Evolutionary conservation across 1,284 basidiomycete species (phyloP).

Genomic region (Leccinum ponderosum): DNA sequence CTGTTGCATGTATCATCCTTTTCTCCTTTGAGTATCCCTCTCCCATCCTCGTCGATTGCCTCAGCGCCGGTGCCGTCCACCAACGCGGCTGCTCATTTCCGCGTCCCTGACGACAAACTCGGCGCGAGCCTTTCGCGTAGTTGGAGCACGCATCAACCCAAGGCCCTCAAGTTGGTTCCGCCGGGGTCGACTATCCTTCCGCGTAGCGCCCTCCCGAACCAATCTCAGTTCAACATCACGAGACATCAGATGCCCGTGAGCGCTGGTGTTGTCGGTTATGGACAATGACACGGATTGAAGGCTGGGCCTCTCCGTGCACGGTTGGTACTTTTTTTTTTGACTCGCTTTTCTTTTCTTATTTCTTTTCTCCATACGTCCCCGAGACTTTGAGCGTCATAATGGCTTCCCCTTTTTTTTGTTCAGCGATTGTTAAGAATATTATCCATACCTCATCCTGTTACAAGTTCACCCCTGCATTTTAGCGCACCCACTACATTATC

Average conservation of each 20-base stretch:
- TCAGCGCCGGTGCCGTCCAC: constrained; percentile 15
- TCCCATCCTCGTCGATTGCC: constrained; percentile 61
- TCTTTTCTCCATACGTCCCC: neutral
- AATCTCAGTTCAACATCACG: constrained; percentile 47
- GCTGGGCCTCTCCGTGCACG: constrained; percentile 30
- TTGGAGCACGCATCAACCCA: constrained; percentile 52
- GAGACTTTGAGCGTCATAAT: constrained; percentile 3
- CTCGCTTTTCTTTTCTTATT: neutral
- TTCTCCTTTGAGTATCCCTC: constrained; percentile 53
- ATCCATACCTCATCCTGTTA: constrained; percentile 9
- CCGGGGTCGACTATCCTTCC: constrained; percentile 40
- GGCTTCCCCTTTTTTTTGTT: constrained; percentile 1
- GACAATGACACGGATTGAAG: constrained; percentile 25
- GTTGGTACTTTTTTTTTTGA: constrained; percentile 1
- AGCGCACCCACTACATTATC: constrained; percentile 27
- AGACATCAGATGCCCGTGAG: constrained; percentile 9
- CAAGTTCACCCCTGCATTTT: constrained; percentile 17
- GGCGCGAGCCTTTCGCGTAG: constrained; percentile 60
- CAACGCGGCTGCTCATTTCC: constrained; percentile 8
- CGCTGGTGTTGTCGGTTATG: constrained; percentile 7
- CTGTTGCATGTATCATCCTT: constrained; percentile 80
- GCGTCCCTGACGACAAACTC: constrained; percentile 44
- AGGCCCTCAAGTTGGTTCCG: constrained; percentile 42
- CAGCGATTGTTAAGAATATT: constrained; percentile 22
- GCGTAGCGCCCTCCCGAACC: constrained; percentile 56